Base-by-base conservation (phyloP, 2,329 filamentous ascomycete species). In the Cytospora schulzeri region DNA sequence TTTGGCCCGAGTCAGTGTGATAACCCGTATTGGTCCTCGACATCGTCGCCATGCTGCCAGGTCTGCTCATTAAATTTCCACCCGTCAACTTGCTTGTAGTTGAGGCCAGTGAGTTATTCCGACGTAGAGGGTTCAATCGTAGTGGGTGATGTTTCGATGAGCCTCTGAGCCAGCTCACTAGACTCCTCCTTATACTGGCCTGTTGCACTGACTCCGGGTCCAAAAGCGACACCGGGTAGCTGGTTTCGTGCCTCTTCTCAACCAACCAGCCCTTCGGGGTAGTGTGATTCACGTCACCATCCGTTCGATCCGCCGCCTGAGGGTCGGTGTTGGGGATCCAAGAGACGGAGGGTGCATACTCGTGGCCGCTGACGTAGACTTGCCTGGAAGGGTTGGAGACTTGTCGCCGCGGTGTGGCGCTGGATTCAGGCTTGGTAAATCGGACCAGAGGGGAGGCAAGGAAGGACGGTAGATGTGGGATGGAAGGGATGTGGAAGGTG, bases 161-260 rank as follows among this genome's bases (percentile, higher is more conserved):
- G 24, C 65, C 31, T 48, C 54, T 50, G 50, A 67, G 57, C 66
- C 66, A 67, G 35, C 56, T 63, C 14, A 41, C 63, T 22, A 65
- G 45, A 15, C 63, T 66, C 26, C 19, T 66, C n/a, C 66, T 55
- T 4, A 65, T 52, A n/a, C 17, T 50, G 2, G 63, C 63, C 58
- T 65, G 65, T 31, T 61, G 54, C 11, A 65, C 38, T 3, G 54
- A 55, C 9, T 60, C 28, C 1, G 58, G 63, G n/a, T 62, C 55
- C 7, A 62, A 38, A 15, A 65, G 5, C 6, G 65, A 51, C 7
- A 62, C 24, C 3, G 63, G 51, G 19, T 60, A 41, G 26, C 52
- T 12, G 7, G 62, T 59, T 19, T 65, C 65, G 0, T 54, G 59
- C 28, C 56, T 51, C 48, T 67, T 67, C 63, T 67, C 66, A 24